These are phyloP conservation scores for Psilocybe cubensis DNA, from an alignment of 768 basidiomycete species.

Conservation along the genomic window DNA sequence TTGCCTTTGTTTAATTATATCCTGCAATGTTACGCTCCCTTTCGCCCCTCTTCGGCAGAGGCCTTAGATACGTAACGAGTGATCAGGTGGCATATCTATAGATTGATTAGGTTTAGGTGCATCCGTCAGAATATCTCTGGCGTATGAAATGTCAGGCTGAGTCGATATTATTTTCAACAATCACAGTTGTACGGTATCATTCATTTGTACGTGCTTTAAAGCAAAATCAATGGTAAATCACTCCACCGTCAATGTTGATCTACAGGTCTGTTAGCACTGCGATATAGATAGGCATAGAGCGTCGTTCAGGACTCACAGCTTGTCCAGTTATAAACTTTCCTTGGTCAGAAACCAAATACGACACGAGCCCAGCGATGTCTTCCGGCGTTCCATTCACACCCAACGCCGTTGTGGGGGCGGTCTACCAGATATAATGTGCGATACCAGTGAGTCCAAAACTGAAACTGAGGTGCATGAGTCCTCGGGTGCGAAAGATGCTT, in stretches of 20 bases:
- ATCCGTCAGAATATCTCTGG: too few relatives aligned
- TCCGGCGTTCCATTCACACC: constrained; percentile 6
- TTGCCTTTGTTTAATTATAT: too few relatives aligned
- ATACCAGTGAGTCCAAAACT: neutral
- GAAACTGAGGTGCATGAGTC: neutral
- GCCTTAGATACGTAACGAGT: too few relatives aligned
- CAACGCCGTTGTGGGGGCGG: neutral
- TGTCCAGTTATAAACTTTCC: constrained; percentile 14
- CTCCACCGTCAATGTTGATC: neutral
- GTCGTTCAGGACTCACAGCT: neutral
- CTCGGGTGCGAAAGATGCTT: too few relatives aligned
- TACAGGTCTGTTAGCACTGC: neutral
- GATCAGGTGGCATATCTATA: too few relatives aligned
- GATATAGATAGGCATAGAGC: neutral
- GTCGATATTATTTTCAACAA: too few relatives aligned
- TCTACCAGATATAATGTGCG: neutral
- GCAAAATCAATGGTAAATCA: neutral
- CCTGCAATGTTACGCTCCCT: too few relatives aligned
- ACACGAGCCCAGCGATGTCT: constrained; percentile 18
- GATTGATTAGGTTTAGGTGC: too few relatives aligned
- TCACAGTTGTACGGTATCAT: too few relatives aligned
- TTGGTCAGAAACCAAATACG: constrained; percentile 11
- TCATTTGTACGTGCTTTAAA: too few relatives aligned
- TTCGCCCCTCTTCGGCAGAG: too few relatives aligned
- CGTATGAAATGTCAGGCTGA: too few relatives aligned